These are phyloP conservation scores for Capsicum pubescens DNA, from an alignment of 257 asterid species.

Conservation along the genomic window DNA sequence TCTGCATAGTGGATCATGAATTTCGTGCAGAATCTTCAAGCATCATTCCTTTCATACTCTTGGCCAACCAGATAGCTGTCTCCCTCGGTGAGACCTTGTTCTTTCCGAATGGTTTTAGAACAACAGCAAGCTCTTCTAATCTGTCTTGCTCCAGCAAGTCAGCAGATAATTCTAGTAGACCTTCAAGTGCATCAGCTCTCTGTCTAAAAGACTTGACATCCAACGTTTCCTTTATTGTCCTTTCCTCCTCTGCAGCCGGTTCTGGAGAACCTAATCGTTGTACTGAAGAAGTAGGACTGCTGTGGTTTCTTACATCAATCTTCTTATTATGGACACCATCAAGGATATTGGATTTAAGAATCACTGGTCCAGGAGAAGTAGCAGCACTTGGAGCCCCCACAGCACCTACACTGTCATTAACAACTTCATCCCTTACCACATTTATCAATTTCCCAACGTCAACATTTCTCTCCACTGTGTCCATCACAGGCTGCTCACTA, in stretches of 20 bases:
- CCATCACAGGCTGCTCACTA: conserved; percentile 47
- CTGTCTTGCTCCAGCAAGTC: conserved; percentile 87
- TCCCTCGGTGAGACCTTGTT: conserved; percentile 98
- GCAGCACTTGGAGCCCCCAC: not conserved
- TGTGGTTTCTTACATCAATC: conserved; percentile 43
- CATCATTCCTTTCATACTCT: conserved; percentile 93
- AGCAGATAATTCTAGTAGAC: conserved; percentile 89
- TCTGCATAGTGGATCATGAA: conserved; percentile 40
- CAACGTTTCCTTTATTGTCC: conserved; percentile 64
- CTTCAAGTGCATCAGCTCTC: conserved; percentile 99
- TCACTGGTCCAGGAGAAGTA: conserved; percentile 6
- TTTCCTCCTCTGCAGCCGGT: conserved; percentile 49
- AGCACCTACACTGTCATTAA: conserved; percentile 20
- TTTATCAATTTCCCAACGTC: conserved; percentile 52
- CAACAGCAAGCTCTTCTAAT: conserved; percentile 85
- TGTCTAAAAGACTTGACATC: conserved; percentile 83
- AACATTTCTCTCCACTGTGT: conserved; percentile 45
- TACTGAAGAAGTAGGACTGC: conserved; percentile 35
- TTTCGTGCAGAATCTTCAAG: conserved; percentile 76
- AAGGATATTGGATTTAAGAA: conserved; percentile 33
- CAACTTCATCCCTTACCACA: conserved; percentile 56
- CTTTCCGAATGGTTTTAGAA: conserved; percentile 87
- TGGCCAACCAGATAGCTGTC: conserved; percentile 97
- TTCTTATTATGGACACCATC: conserved; percentile 52
- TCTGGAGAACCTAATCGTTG: conserved; percentile 46